Base-by-base conservation (phyloP, 2,329 filamentous ascomycete genomes). In the Calonectria honghensis region DNA sequence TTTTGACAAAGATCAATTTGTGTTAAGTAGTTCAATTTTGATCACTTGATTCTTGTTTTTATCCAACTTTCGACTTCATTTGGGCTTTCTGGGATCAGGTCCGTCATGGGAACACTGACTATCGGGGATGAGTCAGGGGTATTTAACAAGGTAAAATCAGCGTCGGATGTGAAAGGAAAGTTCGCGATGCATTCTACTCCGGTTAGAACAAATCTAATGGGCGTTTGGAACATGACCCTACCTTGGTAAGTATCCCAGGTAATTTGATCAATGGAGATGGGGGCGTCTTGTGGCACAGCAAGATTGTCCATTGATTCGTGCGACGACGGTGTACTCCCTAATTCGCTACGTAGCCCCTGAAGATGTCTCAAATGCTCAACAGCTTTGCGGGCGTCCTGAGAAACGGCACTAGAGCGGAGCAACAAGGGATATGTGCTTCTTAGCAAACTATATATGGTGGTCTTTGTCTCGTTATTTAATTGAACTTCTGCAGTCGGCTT, bases 201-300 rank as follows among this genome's bases (percentile, higher is more conserved):
- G 2, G 39, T 64, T 27, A 48, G 54, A 7, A 10, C 4, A 1
- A 32, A 31, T 24, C 10, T 7, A 6, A 32, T 11, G 20, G 1
- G 27, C 2, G 6, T 29, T 20, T n/a, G 24, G 27, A 2, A 4
- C 16, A 48, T 29, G 16, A 20, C n/a, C 6, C 0, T 64, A 64
- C 59, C 59, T 48, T 64, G 59, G 39, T 64, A 64, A 31, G 39
- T 32, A 11, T 64, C 39, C 59, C 59, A 64, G n/a, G 59, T 64
- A 6, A 64, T 13, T 2, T 64, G 59, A 6, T 64, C 59, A 13
- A 64, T 27, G 2, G 59, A 64, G 9, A 45, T 20, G 3, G 37
- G 18, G 11, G 59, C 11, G 29, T 64, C 37, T 16, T 48, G 59
- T 6, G 54, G 2, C 14, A 24, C 2, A 20, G 16, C 27, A n/a